Conservation (phyloP, 805 yeast genomes). For the Millerago galiae region DNA sequence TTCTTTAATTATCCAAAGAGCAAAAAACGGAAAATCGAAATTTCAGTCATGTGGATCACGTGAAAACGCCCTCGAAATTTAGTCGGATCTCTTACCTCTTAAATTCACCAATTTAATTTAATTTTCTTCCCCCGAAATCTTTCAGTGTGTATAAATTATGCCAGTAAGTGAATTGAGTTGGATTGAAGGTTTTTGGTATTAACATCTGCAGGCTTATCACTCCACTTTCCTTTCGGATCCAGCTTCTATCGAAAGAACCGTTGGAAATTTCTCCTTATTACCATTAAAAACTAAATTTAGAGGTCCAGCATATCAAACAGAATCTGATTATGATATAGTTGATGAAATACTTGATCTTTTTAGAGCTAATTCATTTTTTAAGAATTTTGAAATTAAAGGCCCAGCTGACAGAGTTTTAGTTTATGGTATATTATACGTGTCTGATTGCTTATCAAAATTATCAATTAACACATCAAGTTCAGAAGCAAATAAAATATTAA, state of each 20-base stretch:
- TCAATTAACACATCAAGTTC: constrained; percentile 39
- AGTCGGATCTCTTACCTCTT: not conserved
- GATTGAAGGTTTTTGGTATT: not conserved
- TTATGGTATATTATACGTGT: constrained; percentile 85
- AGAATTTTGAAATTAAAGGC: constrained; percentile 94
- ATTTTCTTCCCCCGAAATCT: constrained; percentile 7
- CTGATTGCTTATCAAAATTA: constrained; percentile 73
- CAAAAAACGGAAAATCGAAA: constrained; percentile 4
- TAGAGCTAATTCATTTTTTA: constrained; percentile 93
- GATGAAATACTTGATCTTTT: constrained; percentile 90
- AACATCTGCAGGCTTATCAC: constrained; percentile 52
- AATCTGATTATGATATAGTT: constrained; percentile 76
- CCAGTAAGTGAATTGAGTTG: constrained; percentile 8
- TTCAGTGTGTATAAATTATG: constrained; percentile 5
- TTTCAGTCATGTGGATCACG: not conserved
- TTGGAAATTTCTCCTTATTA: constrained; percentile 74
- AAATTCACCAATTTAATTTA: not conserved
- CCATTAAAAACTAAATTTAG: constrained; percentile 80
- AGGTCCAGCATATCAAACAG: constrained; percentile 85
- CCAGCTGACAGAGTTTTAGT: constrained; percentile 89
- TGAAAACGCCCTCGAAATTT: not conserved
- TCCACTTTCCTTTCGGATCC: constrained; percentile 70
- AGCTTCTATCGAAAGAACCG: constrained; percentile 47
- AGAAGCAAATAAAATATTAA: constrained; percentile 64
- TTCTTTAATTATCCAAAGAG: not conserved